phyloP scores from a whole-genome alignment of 176 grass and related monocot species.

The Zea luxurians region DNA sequence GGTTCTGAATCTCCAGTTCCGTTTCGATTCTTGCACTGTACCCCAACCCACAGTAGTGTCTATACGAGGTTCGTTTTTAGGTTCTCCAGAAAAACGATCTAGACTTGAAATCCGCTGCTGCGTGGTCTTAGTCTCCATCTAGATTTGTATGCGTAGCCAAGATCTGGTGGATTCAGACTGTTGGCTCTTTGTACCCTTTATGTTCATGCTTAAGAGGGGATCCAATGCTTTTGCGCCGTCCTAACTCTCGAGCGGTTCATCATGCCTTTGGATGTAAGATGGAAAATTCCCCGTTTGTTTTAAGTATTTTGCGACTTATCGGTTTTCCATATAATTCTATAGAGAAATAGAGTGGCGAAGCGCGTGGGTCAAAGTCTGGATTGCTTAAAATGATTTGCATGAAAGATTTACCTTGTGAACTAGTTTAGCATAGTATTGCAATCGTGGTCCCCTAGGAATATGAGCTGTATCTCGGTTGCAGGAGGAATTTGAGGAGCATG shows the following conservation, averaged over 20 bases:
- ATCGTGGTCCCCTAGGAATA: neutral
- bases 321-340: neutral
- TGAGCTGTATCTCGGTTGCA: constrained; percentile 24
- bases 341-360: neutral
- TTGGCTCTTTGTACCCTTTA: neutral
- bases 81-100: neutral
- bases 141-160: constrained; percentile 18
- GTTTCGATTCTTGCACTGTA: neutral
- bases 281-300: neutral
- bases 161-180: constrained; percentile 17
- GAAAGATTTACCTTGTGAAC: neutral
- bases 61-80: neutral
- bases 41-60: neutral
- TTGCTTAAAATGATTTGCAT: neutral
- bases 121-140: neutral
- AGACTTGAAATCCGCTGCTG: neutral
- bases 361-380: neutral
- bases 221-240: neutral
- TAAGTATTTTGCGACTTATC: neutral
- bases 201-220: constrained; percentile 20
- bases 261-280: constrained; percentile 1
- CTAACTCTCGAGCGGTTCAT: neutral
- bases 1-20: neutral
- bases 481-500: constrained; percentile 69
- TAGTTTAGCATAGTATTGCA: neutral